phyloP scores from a whole-genome alignment of 345 rosid genomes.

The Salix arbutifolia region DNA sequence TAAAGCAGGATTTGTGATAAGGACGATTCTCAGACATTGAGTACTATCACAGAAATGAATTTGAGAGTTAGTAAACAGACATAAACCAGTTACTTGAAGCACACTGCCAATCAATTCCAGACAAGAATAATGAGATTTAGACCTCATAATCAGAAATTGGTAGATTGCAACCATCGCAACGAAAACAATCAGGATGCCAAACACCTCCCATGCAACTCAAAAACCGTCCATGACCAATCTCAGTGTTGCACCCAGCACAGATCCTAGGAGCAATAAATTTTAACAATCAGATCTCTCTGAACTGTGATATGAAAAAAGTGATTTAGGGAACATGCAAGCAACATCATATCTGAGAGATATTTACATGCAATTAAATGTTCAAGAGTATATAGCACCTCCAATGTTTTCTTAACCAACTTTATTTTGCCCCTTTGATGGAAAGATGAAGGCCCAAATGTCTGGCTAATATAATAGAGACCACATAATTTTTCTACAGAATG shows the following conservation, averaged over 20 bases:
- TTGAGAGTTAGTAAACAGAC: conserved; percentile 17
- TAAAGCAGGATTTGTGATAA: conserved; percentile 83
- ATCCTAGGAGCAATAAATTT: conserved; percentile 44
- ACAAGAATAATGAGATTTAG: conserved; percentile 8
- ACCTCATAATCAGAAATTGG: conserved; percentile 80
- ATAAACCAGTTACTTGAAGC: conserved; percentile 5
- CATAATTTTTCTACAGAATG: background rate
- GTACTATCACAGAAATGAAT: conserved; percentile 46
- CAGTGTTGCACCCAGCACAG: conserved; percentile 87
- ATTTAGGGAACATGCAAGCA: background rate
- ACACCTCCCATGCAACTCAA: conserved; percentile 69
- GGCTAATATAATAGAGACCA: background rate
- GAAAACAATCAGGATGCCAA: conserved; percentile 90
- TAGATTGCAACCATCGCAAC: conserved; percentile 66
- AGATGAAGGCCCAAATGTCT: background rate
- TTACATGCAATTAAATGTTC: background rate
- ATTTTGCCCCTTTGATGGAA: background rate
- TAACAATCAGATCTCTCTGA: conserved; percentile 7
- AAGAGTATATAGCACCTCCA: background rate
- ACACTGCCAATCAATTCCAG: conserved; percentile 6
- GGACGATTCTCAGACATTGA: conserved; percentile 72
- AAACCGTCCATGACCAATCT: conserved; percentile 85
- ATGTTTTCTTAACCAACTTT: background rate
- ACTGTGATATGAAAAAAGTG: background rate
- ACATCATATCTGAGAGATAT: background rate